Evolutionary conservation across 2,329 filamentous ascomycete genomes (phyloP).

Genomic region (Ophiosphaerella herpotricha): DNA sequence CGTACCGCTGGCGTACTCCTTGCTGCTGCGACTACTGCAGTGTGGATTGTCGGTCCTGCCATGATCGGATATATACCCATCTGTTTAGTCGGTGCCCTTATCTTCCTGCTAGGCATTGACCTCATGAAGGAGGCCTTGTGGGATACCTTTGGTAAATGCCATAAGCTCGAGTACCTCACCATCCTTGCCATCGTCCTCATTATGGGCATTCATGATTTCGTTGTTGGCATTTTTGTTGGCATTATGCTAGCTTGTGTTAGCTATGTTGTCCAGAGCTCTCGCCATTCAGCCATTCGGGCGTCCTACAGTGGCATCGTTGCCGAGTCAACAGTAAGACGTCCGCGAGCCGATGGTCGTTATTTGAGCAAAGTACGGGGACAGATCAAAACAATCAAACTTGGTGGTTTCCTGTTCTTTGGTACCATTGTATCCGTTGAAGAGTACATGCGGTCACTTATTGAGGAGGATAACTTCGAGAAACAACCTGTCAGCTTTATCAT

Average conservation of each 20-base stretch:
- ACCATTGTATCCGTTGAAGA: constrained; percentile 96
- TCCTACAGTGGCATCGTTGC: constrained; percentile 90
- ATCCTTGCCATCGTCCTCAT: constrained; percentile 87
- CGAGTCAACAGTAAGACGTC: constrained; percentile 88
- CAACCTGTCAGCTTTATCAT: constrained; percentile 88
- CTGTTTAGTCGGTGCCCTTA: constrained; percentile 94
- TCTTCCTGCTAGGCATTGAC: constrained; percentile 94
- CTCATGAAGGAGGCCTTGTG: constrained; percentile 86
- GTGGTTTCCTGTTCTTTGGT: constrained; percentile 96
- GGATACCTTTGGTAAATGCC: constrained; percentile 85
- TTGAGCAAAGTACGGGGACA: constrained; percentile 83
- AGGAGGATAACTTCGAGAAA: constrained; percentile 76
- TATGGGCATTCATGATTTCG: constrained; percentile 97
- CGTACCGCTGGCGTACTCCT: constrained; percentile 85
- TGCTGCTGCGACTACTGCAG: constrained; percentile 75
- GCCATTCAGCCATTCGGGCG: constrained; percentile 84
- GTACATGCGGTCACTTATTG: constrained; percentile 78
- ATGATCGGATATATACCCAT: constrained; percentile 94
- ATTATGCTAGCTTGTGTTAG: constrained; percentile 90
- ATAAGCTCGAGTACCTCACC: constrained; percentile 85
- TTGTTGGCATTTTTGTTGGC: constrained; percentile 88
- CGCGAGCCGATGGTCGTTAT: constrained; percentile 86
- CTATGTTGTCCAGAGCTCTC: constrained; percentile 88
- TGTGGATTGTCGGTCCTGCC: constrained; percentile 83
- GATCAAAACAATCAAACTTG: constrained; percentile 87